Evolutionary conservation across 371 early-diverging fungal genomes (phyloP).

Genomic region (Fennellomyces sp.): DNA sequence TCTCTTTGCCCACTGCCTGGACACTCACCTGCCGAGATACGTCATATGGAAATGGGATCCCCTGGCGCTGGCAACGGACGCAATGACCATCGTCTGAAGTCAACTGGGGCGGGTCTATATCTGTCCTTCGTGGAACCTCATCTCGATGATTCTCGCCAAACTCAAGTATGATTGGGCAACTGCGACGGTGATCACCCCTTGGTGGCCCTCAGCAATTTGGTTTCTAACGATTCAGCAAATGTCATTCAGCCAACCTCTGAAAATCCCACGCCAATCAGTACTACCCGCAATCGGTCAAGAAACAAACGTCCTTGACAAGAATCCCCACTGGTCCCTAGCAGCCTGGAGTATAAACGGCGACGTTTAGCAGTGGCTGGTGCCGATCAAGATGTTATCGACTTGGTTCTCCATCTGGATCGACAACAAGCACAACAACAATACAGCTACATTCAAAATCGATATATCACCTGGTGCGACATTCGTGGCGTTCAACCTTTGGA

Average conservation of each 20-base stretch:
- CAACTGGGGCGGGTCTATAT: neutral
- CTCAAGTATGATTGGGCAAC: neutral
- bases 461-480: neutral
- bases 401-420: neutral
- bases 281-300: neutral
- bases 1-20: slow-evolving; percentile 9
- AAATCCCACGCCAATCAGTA: slow-evolving; percentile 1
- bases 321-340: too few species aligned
- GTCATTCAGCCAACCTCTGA: neutral
- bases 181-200: slow-evolving; percentile 20
- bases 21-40: neutral
- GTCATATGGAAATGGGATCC: slow-evolving; percentile 16
- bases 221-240: slow-evolving; percentile 7
- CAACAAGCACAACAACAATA: neutral
- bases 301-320: too few species aligned
- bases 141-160: neutral
- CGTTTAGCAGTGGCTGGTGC: neutral
- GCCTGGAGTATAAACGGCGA: slow-evolving; percentile 9
- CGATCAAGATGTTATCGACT: neutral
- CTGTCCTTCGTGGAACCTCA: slow-evolving; percentile 15
- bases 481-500: neutral
- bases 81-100: slow-evolving; percentile 10
- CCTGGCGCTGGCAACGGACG: slow-evolving; percentile 9
- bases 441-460: neutral
- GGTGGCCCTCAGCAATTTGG: slow-evolving; percentile 24